Conservation (phyloP, 2,329 filamentous ascomycete species). For the Penicillium thymicola region DNA sequence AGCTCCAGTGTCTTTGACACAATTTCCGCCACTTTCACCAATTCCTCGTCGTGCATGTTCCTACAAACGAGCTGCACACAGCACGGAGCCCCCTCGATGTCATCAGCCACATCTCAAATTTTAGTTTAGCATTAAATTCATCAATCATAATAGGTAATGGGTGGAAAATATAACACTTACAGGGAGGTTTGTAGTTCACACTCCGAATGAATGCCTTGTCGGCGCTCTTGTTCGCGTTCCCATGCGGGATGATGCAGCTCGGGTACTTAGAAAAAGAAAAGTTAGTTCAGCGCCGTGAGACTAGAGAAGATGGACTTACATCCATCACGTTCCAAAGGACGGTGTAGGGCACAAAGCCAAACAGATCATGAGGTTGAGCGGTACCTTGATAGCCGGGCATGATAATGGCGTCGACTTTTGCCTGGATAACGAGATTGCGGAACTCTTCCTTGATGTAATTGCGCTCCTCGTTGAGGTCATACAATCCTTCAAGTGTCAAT, state of each 20-base stretch:
- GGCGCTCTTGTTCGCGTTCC: conserved; percentile 39
- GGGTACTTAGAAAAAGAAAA: conserved; percentile 40
- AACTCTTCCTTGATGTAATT: conserved; percentile 37
- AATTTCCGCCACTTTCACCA: neutral
- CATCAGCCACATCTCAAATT: neutral
- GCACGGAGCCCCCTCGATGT: neutral
- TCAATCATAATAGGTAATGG: too few relatives aligned
- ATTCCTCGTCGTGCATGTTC: conserved; percentile 1
- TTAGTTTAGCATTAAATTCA: neutral
- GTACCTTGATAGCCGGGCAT: conserved; percentile 49
- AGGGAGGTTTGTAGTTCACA: conserved; percentile 18
- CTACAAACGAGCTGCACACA: neutral
- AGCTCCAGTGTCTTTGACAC: neutral
- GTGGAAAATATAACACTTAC: neutral
- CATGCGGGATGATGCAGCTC: conserved; percentile 46
- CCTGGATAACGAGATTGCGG: conserved; percentile 39
- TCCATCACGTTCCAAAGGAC: conserved; percentile 51
- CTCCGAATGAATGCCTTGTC: conserved; percentile 29
- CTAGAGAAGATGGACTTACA: conserved; percentile 31
- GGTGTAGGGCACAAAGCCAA: conserved; percentile 35
- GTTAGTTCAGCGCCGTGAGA: neutral
- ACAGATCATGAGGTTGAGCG: conserved; percentile 52
- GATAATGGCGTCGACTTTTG: conserved; percentile 50
- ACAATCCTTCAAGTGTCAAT: conserved; percentile 40
- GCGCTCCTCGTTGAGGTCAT: conserved; percentile 43